Conservation (phyloP, 768 basidiomycete species). For the Xerocomellus chrysenteron region DNA sequence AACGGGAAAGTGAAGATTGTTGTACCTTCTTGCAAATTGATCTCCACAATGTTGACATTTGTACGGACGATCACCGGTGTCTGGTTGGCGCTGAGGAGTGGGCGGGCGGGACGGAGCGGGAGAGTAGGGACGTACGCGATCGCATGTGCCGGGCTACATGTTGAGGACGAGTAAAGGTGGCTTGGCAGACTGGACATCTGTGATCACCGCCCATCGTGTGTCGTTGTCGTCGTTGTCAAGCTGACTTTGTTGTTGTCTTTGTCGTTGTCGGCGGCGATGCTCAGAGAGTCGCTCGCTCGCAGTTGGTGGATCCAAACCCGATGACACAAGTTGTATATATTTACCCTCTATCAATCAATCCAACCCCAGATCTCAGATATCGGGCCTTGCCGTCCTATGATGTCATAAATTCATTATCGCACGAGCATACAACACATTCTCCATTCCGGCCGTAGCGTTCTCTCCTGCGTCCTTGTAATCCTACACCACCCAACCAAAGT, state of each 20-base stretch:
- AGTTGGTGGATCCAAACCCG: conserved; percentile 27
- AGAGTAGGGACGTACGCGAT: conserved; percentile 61
- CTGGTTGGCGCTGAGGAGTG: conserved; percentile 36
- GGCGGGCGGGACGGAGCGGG: conserved; percentile 22
- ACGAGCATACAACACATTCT: neutral
- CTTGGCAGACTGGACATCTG: conserved; percentile 84
- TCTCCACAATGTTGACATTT: conserved; percentile 87
- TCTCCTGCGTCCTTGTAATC: neutral
- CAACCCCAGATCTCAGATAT: conserved; percentile 37
- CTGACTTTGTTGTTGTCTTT: conserved; percentile 1
- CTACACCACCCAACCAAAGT: neutral
- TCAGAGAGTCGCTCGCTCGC: conserved; percentile 21
- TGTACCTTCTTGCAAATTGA: conserved; percentile 82
- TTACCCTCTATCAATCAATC: conserved; percentile 29
- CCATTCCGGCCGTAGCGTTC: neutral
- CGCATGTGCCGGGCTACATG: conserved; percentile 91
- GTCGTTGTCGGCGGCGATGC: conserved; percentile 14
- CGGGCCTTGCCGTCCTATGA: conserved; percentile 30
- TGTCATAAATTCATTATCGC: conserved; percentile 25
- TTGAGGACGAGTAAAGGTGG: conserved; percentile 85
- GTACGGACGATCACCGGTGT: conserved; percentile 88
- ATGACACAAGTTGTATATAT: conserved; percentile 41
- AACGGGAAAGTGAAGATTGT: conserved; percentile 7
- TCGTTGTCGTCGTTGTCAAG: neutral
- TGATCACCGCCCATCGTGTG: conserved; percentile 72